These are phyloP conservation scores for Jaapia argillacea DNA, from an alignment of 768 basidiomycete genomes.

Conservation along the genomic window DNA sequence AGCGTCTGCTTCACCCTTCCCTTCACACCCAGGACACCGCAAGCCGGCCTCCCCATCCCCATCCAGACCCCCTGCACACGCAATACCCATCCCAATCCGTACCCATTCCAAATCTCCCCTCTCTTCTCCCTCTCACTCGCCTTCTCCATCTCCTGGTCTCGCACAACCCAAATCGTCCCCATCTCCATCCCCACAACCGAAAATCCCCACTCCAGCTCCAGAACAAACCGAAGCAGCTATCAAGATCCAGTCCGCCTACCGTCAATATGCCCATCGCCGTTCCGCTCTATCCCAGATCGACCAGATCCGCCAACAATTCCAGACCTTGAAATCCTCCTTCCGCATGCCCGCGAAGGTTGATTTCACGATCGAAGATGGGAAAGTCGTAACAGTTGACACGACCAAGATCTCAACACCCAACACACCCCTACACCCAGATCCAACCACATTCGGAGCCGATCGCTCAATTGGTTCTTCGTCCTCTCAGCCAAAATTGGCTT, in stretches of 20 bases:
- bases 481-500: constrained; percentile 38
- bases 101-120: too few relatives aligned
- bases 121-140: too few relatives aligned
- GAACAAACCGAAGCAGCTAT: constrained; percentile 23
- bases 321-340: constrained; percentile 31
- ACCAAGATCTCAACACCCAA: constrained; percentile 5
- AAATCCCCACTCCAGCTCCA: constrained; percentile 5
- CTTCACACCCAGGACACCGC: too few relatives aligned
- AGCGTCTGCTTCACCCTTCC: too few relatives aligned
- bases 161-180: background rate
- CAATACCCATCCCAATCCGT: too few relatives aligned
- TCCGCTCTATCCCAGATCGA: constrained; percentile 30
- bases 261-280: constrained; percentile 22
- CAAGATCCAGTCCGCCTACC: constrained; percentile 38
- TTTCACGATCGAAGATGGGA: constrained; percentile 19
- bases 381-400: constrained; percentile 19
- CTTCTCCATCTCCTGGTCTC: background rate
- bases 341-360: constrained; percentile 35
- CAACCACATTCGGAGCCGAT: too few relatives aligned
- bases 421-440: background rate
- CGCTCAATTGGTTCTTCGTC: constrained; percentile 12
- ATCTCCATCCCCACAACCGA: constrained; percentile 3
- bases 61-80: too few relatives aligned
- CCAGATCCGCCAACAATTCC: constrained; percentile 32
- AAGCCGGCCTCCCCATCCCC: background rate